Evolutionary conservation across 2,329 filamentous ascomycete genomes (phyloP), one percentile per base, ranked within the genome.

Genomic region (Lachnellula hyalina): DNA sequence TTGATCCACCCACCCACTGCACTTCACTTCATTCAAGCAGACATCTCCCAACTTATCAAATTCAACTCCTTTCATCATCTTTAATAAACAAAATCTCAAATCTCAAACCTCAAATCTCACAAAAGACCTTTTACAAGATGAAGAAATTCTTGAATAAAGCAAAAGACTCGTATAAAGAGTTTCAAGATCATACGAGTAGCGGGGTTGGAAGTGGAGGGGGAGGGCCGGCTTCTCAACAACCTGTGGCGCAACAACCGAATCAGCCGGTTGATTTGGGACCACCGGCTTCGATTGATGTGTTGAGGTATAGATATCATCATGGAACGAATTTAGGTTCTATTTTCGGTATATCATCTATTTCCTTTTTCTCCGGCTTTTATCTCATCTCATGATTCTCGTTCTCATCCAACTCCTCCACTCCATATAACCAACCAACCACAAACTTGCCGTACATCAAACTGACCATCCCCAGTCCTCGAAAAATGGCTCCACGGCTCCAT

Each of bases 231-330:
- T 34, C 52, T 45, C 53, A 49, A 50, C 38, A 53, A 52, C 36
- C 52, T 8, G 48, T 35, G 34, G 17, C 45, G 11, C 50, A 59
- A 19, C 49, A 62, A 6, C 55, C 58, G 44, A 50, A 53, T n/a
- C 61, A 66, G 32, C 60, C 62, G 2, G 65, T 66, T 11, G 57
- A 59, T 19, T 74, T 78, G 19, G 15, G 35, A 11, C 59, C 62
- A 2, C 55, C 69, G 57, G 61, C 66, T 51, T 55, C 73, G 72
- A 50, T 70, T 6, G 69, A 72, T 52, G 52, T 81, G 19, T 66
- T 78, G 28, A 73, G 78, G 49, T 84, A 83, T 62, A 77, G 81
- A 42, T 83, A 81, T 60, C 80, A 84, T 55, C 78, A 83, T 63
- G 82, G 80, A 7, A 75, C 75, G 0, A 85, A 84, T 55, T 71